phyloP scores from a whole-genome alignment of 768 basidiomycete species.

The Russula abietina region DNA sequence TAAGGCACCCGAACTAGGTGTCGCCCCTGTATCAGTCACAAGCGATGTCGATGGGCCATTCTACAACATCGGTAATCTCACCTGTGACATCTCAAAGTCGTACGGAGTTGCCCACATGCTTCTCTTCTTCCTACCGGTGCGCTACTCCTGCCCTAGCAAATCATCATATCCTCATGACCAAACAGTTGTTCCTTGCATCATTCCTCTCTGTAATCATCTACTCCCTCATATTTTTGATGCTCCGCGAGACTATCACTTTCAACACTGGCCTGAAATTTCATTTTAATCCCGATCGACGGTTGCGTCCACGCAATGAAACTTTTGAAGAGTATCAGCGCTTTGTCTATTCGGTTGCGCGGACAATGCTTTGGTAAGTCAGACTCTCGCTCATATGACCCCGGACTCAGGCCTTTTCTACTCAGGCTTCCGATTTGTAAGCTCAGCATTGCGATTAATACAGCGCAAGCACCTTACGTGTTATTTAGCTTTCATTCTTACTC shows the following conservation, averaged over 20 bases:
- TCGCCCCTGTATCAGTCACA: conserved; percentile 31
- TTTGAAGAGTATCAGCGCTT: conserved; percentile 54
- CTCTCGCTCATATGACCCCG: not conserved
- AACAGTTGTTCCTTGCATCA: conserved; percentile 53
- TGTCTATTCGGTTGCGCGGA: conserved; percentile 53
- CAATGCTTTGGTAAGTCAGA: conserved; percentile 60
- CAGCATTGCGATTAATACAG: not conserved
- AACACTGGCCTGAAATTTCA: conserved; percentile 47
- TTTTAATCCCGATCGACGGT: conserved; percentile 44
- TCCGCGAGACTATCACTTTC: conserved; percentile 51
- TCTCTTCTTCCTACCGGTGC: conserved; percentile 59
- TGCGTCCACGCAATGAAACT: conserved; percentile 28
- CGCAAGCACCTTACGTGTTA: conserved; percentile 9
- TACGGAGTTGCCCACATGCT: conserved; percentile 43
- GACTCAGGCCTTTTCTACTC: conserved; percentile 11
- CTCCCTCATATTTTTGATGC: conserved; percentile 53
- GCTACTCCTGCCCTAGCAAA: conserved; percentile 19
- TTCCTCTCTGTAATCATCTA: conserved; percentile 52
- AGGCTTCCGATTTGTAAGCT: conserved; percentile 58
- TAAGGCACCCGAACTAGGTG: conserved; percentile 11
- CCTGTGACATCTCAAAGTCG: conserved; percentile 45
- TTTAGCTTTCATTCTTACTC: conserved; percentile 54
- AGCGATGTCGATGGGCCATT: conserved; percentile 35
- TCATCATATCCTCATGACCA: conserved; percentile 2
- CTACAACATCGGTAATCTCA: conserved; percentile 48